Evolutionary conservation across 164 flowering plant species (phyloP), one percentile per base, ranked within the genome.

Genomic region (Nelumbo lutea): DNA sequence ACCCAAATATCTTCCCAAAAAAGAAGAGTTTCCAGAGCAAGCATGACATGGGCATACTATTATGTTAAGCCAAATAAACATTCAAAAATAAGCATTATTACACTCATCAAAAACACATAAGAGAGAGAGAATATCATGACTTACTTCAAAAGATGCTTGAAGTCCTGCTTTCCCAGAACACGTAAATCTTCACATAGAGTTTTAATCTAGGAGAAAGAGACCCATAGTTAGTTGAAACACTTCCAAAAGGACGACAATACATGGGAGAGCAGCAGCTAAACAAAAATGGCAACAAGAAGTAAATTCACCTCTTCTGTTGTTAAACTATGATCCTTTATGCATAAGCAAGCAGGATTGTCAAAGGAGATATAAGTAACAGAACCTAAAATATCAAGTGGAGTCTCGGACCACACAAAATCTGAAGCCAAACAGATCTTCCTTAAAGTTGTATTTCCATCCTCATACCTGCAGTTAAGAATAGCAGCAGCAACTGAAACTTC

Each of bases 81-180:
- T 27, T 27, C 27, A 27, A 27, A 27, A 27, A 27, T 27, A 27
- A 27, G 27, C 27, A 27, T 27, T 27, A 27, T 27, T 27, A 27
- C 27, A 27, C 27, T 27, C 27, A 27, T 27, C 27, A 27, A 27
- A 27, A 27, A 27, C 27, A 27, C 27, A 27, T 27, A 27, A 27
- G 27, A 27, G 27, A 27, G 0, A 27, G 27, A 27, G 27, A 27
- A 27, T 27, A 27, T 27, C 55, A 66, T 40, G 14, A 65, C 96
- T 78, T 83, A 95, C 99, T 92, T 95, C 75, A 95, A 62, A 8
- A 95, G 86, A 72, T 87, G 85, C 83, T 87, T 95, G 82, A 95
- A 95, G 74, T 95, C 99, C 71, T 89, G 92, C 84, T 90, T 92
- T 62, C 91, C 96, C 76, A 95, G 62, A 66, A 95, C 97, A 68